Conservation (phyloP, 176 grass and related monocot genomes). For the Panicum miliaceum region DNA sequence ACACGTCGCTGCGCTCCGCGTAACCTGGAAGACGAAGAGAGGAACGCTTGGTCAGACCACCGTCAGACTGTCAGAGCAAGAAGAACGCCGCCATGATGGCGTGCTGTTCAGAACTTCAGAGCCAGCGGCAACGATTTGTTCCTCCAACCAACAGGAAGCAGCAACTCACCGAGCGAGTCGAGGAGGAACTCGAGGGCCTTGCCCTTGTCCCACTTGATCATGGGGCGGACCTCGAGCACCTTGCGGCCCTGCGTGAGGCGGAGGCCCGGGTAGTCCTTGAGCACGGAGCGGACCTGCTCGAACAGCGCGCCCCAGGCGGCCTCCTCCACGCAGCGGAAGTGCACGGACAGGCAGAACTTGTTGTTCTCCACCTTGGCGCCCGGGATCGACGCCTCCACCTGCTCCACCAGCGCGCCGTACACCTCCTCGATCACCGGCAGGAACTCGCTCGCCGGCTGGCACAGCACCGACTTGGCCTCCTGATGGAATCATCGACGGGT, state of each 20-base stretch:
- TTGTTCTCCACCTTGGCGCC: constrained; percentile 83
- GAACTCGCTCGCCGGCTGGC: constrained; percentile 74
- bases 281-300: constrained; percentile 58
- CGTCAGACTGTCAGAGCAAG: too few relatives aligned
- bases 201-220: constrained; percentile 81
- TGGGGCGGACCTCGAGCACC: constrained; percentile 76
- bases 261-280: constrained; percentile 60
- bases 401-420: constrained; percentile 43
- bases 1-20: constrained; percentile 34
- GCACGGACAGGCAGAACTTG: constrained; percentile 78
- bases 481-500: not conserved
- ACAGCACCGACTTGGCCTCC: constrained; percentile 51
- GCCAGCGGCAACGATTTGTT: too few relatives aligned
- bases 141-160: too few relatives aligned
- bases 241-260: constrained; percentile 64
- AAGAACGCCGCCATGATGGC: not conserved
- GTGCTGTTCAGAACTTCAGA: not conserved
- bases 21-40: constrained; percentile 23
- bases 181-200: constrained; percentile 80
- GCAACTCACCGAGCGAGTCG: constrained; percentile 43
- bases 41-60: not conserved
- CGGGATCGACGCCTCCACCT: constrained; percentile 41
- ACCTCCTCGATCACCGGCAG: constrained; percentile 74
- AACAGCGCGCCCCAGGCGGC: constrained; percentile 38
- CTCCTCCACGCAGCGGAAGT: constrained; percentile 73